Conservation (phyloP, 1,284 basidiomycete genomes). For the Trichosporon sp. region DNA sequence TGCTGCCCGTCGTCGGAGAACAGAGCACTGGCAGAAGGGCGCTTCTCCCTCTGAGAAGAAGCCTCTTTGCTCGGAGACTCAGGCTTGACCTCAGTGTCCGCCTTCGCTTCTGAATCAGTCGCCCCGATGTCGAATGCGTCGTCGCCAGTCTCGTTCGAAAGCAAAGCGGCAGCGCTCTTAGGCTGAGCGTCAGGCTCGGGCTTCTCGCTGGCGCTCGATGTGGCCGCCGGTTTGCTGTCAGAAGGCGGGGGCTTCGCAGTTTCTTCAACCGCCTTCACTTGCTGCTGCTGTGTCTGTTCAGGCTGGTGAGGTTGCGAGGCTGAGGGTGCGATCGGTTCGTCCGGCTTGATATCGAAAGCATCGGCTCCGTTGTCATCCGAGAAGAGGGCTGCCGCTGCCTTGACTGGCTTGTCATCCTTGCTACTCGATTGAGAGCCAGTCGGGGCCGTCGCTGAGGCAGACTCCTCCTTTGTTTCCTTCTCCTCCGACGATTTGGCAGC, state of each 20-base stretch:
- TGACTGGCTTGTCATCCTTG: neutral
- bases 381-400: conserved; percentile 11
- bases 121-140: conserved; percentile 3
- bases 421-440: neutral
- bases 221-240: neutral
- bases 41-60: neutral
- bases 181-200: neutral
- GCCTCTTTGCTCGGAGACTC: neutral
- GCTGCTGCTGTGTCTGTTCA: neutral
- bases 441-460: neutral
- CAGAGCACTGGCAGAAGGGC: neutral
- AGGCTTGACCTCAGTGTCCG: neutral
- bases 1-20: neutral
- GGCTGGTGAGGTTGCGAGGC: neutral
- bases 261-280: neutral
- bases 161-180: neutral
- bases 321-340: neutral
- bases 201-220: neutral
- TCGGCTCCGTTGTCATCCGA: conserved; percentile 8
- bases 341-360: conserved; percentile 5
- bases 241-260: neutral
- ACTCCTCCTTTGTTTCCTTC: neutral
- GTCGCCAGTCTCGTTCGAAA: neutral
- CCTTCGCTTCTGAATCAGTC: neutral
- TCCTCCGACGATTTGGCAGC: no score